phyloP scores from a whole-genome alignment of 345 rosid genomes.

The Salix suchowensis region DNA sequence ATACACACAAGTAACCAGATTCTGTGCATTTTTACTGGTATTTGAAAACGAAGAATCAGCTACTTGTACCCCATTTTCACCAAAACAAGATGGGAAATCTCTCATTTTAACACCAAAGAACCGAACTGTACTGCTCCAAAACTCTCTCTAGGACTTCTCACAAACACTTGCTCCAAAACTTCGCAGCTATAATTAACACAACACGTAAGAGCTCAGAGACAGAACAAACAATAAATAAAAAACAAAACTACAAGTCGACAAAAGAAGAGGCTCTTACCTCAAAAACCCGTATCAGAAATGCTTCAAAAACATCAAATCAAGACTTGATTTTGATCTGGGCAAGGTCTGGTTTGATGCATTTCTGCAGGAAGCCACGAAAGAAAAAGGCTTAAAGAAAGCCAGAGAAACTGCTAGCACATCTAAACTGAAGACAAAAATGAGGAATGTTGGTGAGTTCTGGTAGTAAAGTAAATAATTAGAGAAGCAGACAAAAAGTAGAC shows the following conservation, averaged over 20 bases:
- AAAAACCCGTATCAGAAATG: constrained; percentile 27
- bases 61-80: constrained; percentile 86
- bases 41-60: constrained; percentile 74
- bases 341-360: constrained; percentile 7
- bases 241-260: constrained; percentile 8
- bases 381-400: constrained; percentile 1
- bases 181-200: constrained; percentile 28
- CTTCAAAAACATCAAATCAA: constrained; percentile 21
- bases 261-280: constrained; percentile 25
- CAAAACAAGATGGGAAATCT: constrained; percentile 94
- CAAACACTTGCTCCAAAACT: constrained; percentile 27
- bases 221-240: neutral
- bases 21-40: constrained; percentile 59
- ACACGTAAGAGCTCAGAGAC: constrained; percentile 7
- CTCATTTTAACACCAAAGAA: constrained; percentile 46
- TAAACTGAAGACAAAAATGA: constrained; percentile 31
- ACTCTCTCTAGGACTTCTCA: constrained; percentile 26
- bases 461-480: constrained; percentile 21
- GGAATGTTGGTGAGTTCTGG: constrained; percentile 22
- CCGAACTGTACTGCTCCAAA: constrained; percentile 16
- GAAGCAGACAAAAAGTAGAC: constrained; percentile 40
- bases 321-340: constrained; percentile 33
- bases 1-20: constrained; percentile 67
- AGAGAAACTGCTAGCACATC: constrained; percentile 2
- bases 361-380: constrained; percentile 7